Percentiles rank a stretch among this genome's conserved stretches.
These are phyloP conservation scores for Xanthoconium stramineum DNA, from an alignment of 768 basidiomycete species.

Conservation along the genomic window DNA sequence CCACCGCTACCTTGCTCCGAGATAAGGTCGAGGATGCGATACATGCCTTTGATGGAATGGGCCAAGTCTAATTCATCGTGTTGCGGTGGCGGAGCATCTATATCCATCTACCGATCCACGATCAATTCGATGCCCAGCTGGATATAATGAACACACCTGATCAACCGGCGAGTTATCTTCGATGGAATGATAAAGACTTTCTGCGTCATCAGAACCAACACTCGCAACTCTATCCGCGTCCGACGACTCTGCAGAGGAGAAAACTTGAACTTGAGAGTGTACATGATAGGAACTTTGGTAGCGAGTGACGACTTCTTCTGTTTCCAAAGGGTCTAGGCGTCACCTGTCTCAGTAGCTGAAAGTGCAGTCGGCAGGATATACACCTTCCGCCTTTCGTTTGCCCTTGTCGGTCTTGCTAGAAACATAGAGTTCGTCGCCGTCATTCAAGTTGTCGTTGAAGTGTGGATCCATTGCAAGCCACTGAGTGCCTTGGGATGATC, in stretches of 20 bases:
- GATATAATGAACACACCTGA: conserved; percentile 9
- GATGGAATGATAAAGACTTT: conserved; percentile 16
- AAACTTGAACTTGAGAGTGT: not conserved
- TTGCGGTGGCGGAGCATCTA: conserved; percentile 3
- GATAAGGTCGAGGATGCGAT: conserved; percentile 52
- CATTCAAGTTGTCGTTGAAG: no score
- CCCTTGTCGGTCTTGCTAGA: conserved; percentile 17
- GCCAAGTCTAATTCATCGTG: conserved; percentile 21
- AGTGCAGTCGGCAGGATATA: not conserved
- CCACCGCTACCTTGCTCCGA: conserved; percentile 49
- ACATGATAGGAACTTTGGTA: not conserved
- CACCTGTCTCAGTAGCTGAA: not conserved
- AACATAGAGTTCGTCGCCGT: not conserved
- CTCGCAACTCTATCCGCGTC: not conserved
- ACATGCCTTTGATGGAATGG: conserved; percentile 43
- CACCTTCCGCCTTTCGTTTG: conserved; percentile 19
- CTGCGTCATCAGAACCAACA: conserved; percentile 1
- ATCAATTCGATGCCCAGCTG: not conserved
- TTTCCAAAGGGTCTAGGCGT: conserved; percentile 10
- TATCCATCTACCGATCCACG: conserved; percentile 19
- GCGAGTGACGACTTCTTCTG: not conserved
- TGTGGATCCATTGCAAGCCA: conserved; percentile 10
- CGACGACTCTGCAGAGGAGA: conserved; percentile 4
- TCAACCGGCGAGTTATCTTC: conserved; percentile 1
- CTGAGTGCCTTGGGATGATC: not conserved